Percentiles rank a stretch among this genome's conserved stretches.
Conservation (phyloP, 208 protist species). For the Trypanosoma conorhini region DNA sequence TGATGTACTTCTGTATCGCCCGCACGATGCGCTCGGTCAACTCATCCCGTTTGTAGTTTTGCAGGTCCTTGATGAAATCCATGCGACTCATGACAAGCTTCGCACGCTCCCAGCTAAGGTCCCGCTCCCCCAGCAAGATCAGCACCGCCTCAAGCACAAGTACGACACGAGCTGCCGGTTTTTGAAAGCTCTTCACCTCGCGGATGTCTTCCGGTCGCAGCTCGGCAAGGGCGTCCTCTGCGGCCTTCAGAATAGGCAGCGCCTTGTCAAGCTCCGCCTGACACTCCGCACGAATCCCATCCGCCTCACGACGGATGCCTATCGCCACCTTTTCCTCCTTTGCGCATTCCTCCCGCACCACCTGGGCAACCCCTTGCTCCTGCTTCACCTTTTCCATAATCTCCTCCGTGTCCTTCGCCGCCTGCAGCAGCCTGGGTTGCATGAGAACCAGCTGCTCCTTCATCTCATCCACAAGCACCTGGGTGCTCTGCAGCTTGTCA, state of each 20-base stretch:
- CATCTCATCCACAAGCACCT: slow-evolving; percentile 94
- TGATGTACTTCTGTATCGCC: slow-evolving; percentile 94
- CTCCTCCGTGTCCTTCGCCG: slow-evolving; percentile 92
- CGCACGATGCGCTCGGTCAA: slow-evolving; percentile 85
- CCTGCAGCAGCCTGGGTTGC: slow-evolving; percentile 95
- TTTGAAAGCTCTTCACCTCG: slow-evolving; percentile 93
- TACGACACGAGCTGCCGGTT: slow-evolving; percentile 91
- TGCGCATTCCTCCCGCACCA: slow-evolving; percentile 81
- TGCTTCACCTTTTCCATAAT: slow-evolving; percentile 91
- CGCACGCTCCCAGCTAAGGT: slow-evolving; percentile 92
- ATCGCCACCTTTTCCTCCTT: slow-evolving; percentile 87
- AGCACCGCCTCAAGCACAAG: slow-evolving; percentile 94
- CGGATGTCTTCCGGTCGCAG: slow-evolving; percentile 94
- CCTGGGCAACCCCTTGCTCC: slow-evolving; percentile 89
- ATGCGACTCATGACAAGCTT: slow-evolving; percentile 93
- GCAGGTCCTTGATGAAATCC: slow-evolving; percentile 93
- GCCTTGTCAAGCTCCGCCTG: slow-evolving; percentile 95
- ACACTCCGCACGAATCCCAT: slow-evolving; percentile 91
- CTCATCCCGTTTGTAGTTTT: slow-evolving; percentile 94
- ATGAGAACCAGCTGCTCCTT: slow-evolving; percentile 94
- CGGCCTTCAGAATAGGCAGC: slow-evolving; percentile 91
- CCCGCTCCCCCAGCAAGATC: slow-evolving; percentile 90
- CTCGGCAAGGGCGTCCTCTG: slow-evolving; percentile 93
- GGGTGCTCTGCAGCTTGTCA: slow-evolving; percentile 94
- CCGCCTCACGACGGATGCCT: slow-evolving; percentile 88